Evolutionary conservation across 805 yeast genomes (phyloP).

Genomic region (Lipomyces oligophaga): DNA sequence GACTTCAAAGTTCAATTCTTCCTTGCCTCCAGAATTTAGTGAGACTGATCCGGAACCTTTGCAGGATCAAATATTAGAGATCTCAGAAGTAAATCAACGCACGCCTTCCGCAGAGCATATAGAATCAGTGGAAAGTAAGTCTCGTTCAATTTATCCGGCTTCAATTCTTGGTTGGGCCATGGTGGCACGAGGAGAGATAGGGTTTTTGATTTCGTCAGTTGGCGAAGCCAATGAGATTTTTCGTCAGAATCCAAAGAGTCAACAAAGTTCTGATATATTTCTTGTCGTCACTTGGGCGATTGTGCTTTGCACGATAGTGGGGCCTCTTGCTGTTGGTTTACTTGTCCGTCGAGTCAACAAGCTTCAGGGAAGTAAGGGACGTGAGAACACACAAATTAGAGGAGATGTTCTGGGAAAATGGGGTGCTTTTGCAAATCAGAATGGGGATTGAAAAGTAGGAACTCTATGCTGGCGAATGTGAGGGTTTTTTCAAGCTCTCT

Average conservation of each 20-base stretch:
- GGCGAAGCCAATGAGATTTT: conserved; percentile 22
- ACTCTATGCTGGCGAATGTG: too few relatives aligned
- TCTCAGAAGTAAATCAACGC: neutral
- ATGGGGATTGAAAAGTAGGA: too few relatives aligned
- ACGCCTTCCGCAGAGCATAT: neutral
- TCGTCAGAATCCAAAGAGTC: neutral
- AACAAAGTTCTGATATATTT: neutral
- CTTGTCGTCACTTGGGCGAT: conserved; percentile 13
- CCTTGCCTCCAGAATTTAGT: neutral
- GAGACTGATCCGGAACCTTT: neutral
- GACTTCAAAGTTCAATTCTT: neutral
- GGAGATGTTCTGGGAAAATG: too few relatives aligned
- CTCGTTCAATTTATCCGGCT: conserved; percentile 9
- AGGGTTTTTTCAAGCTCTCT: too few relatives aligned
- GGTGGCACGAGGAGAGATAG: conserved; percentile 27
- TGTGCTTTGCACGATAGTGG: conserved; percentile 10
- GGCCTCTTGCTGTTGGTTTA: conserved; percentile 8
- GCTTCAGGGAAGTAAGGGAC: too few relatives aligned
- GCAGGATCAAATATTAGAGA: too few relatives aligned
- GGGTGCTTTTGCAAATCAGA: too few relatives aligned
- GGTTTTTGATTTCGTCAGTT: conserved; percentile 21
- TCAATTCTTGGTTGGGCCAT: conserved; percentile 17
- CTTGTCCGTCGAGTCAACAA: conserved; percentile 22
- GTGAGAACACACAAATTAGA: too few relatives aligned
- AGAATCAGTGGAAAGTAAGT: too few relatives aligned